Base-by-base conservation (phyloP, 352 stramenopile genomes). In the Thalassiosira livingstoniorum region DNA sequence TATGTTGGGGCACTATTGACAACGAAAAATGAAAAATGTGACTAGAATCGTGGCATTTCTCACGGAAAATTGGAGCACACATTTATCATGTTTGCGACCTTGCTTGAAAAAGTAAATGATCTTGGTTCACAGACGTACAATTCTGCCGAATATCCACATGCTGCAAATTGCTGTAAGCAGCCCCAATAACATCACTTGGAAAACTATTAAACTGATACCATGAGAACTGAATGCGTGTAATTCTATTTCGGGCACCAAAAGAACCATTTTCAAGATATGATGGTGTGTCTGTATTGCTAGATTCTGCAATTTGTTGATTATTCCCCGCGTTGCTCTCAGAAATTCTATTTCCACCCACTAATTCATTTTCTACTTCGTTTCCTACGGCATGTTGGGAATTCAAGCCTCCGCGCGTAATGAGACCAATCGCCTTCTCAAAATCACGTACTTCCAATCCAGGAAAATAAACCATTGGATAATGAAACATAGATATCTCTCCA, bases 121-220 rank as follows among this genome's bases (percentile, higher is more conserved):
- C 5, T 32, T n/a, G n/a, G 15, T 4, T 5, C 1, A 4, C 23
- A 4, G 21, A 67, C 67, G n/a, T 51, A 80, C 70, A 51, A 75
- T 84, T 84, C 51, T 84, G 68, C 23, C 76, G 69, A 64, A 84
- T 75, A 71, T 84, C 76, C n/a, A 84, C 47, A 79, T 84, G 76
- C 32, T 63, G 64, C 34, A 84, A 60, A 69, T 78, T 76, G 0
- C 23, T 11, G 63, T 70, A 85, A 5, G 64, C 61, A 23, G 37
- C 47, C 3, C 34, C 64, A 45, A 84, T 43, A 42, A 73, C 29
- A 10, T 66, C 42, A 25, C 39, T 53, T 18, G 77, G 77, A 65
- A 84, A 75, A 51, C 58, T 5, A 29, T 63, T 5, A 54, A 84
- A 84, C 27, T 84, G 68, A 79, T 84, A 84, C 68, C 69, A 84